Evolutionary conservation across 352 stramenopile genomes (phyloP), one percentile per base, ranked within the genome.

Genomic region (Phytophthora podocarpi): DNA sequence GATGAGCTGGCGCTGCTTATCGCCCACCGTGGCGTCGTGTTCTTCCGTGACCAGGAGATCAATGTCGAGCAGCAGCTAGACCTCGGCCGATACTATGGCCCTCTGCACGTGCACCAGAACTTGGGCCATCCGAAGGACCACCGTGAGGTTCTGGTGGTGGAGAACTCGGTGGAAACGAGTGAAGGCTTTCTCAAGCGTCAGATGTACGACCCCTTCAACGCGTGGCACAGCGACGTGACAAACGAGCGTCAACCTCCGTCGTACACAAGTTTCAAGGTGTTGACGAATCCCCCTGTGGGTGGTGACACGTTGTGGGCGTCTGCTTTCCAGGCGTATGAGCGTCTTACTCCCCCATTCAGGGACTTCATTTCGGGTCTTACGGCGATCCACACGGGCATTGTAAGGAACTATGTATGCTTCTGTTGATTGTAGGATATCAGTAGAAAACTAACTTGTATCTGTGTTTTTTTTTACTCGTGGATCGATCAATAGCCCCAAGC

Each of bases 261-360:
- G 11, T 61, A 61, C 40, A 61, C 52, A 23, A 61, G 52, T 10
- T 60, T 60, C 39, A 62, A 70, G 53, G 30, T 81, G 35, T 26
- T 75, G 36, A 70, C 61, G 0, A 70, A 61, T n/a, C 74, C 74
- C 5, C 56, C 55, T 0, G 67, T 66, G 0, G 74, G 74, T 13
- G 74, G 64, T 13, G 74, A 80, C 42, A 83, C 74, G 23, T 36
- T 83, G 15, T 83, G 71, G 71, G 57, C 69, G 6, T 79, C 71
- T 11, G 61, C 39, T n/a, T 78, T 76, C 46, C 66, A 83, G 30
- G 74, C 74, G 12, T 83, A 80, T 60, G 66, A 82, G 7, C 70
- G 70, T n/a, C 59, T 82, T 11, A 72, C 74, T 5, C 65, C 66
- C 10, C 60, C 52, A 12, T 64, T 82, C 27, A 41, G 70, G 20